Evolutionary conservation across 2,329 filamentous ascomycete species (phyloP).

Genomic region (Fusarium metavorans): DNA sequence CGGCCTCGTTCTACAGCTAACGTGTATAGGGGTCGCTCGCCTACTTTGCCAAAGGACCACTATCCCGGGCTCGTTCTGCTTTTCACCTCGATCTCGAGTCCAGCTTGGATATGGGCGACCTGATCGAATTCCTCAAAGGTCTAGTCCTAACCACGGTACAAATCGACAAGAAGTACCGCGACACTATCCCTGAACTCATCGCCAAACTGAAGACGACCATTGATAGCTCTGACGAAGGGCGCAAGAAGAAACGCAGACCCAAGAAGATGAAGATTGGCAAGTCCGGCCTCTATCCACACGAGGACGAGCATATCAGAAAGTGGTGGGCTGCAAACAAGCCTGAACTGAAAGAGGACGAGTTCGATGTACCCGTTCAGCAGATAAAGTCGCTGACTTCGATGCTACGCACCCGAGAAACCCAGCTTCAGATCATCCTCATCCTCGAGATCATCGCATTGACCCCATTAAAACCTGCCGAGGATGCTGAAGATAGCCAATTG

Average conservation of each 20-base stretch:
- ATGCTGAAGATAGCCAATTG: constrained; percentile 59
- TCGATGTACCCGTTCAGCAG: constrained; percentile 61
- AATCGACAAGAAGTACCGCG: constrained; percentile 85
- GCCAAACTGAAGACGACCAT: constrained; percentile 66
- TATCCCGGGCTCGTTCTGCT: constrained; percentile 79
- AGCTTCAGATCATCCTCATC: constrained; percentile 83
- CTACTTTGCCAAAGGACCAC: constrained; percentile 85
- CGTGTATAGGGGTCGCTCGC: constrained; percentile 75
- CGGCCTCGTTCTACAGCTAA: not conserved
- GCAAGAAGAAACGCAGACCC: constrained; percentile 63
- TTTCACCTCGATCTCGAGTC: constrained; percentile 74
- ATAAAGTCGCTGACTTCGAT: constrained; percentile 73
- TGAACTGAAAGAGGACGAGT: constrained; percentile 62
- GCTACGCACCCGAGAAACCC: constrained; percentile 80
- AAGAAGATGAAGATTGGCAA: constrained; percentile 77
- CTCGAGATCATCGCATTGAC: constrained; percentile 82
- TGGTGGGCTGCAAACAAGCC: constrained; percentile 78
- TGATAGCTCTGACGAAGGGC: constrained; percentile 65
- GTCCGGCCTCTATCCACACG: constrained; percentile 74
- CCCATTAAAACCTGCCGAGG: constrained; percentile 57
- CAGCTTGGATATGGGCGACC: constrained; percentile 70
- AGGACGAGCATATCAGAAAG: constrained; percentile 72
- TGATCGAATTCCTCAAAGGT: constrained; percentile 76
- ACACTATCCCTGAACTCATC: constrained; percentile 74
- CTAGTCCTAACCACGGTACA: constrained; percentile 75